A percentile compares a stretch with the other conserved stretches of the same genome.
Evolutionary conservation across 169 alveolate species (phyloP).

Genomic region (Eimeria zaria): DNA sequence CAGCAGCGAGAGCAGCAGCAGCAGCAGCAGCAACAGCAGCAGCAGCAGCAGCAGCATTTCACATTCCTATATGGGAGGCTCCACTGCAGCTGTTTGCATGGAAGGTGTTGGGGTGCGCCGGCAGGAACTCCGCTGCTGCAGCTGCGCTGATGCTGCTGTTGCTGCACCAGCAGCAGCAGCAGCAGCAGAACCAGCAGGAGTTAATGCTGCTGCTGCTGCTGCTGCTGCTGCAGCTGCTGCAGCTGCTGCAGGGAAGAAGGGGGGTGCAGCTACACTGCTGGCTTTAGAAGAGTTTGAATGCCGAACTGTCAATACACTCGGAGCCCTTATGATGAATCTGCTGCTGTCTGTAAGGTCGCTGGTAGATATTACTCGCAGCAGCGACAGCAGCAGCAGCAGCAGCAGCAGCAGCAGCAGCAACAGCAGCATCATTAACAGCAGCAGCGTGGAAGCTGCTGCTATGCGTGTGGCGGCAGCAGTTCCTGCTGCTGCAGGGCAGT

Average conservation of each 20-base stretch:
- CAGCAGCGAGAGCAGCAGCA: conserved; percentile 8
- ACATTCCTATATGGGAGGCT: no score
- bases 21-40: conserved; percentile 21
- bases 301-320: neutral
- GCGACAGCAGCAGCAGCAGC: conserved; percentile 55
- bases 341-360: neutral
- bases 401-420: conserved; percentile 1
- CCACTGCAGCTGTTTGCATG: neutral
- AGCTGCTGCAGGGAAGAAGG: conserved; percentile 23
- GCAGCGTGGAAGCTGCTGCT: conserved; percentile 38
- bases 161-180: no score
- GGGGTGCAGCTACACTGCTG: neutral
- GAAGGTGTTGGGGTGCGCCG: neutral
- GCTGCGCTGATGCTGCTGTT: neutral
- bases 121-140: conserved; percentile 43
- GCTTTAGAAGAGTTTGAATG: neutral
- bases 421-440: neutral
- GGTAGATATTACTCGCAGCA: conserved; percentile 16
- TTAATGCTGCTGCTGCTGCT: conserved; percentile 30
- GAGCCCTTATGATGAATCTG: neutral
- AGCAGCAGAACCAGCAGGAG: conserved; percentile 36
- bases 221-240: conserved; percentile 50
- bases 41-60: no score
- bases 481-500: conserved; percentile 41
- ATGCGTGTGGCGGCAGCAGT: neutral